Conservation (phyloP, 1,284 basidiomycete species). For the Anthracocystis panici-leucophaei region DNA sequence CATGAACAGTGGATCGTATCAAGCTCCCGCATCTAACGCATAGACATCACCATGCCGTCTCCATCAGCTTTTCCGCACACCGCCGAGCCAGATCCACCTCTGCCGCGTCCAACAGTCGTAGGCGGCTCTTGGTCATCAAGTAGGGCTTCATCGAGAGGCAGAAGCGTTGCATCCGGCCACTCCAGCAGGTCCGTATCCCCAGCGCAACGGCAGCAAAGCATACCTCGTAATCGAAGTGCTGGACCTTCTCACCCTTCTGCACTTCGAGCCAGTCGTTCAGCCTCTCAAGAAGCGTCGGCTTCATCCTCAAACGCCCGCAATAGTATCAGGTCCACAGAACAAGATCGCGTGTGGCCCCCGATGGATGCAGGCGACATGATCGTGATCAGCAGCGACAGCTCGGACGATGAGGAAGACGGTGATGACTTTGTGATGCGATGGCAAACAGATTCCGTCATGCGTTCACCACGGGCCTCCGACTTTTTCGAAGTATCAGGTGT, state of each 20-base stretch:
- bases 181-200: constrained; percentile 31
- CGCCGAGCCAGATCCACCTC: constrained; percentile 14
- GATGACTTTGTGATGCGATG: constrained; percentile 15
- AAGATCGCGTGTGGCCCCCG: background rate
- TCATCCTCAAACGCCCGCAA: constrained; percentile 7
- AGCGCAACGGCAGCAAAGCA: background rate
- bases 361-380: constrained; percentile 16
- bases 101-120: constrained; percentile 43
- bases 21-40: background rate
- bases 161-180: constrained; percentile 17
- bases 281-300: constrained; percentile 9
- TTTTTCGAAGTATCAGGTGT: constrained; percentile 32
- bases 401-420: constrained; percentile 29
- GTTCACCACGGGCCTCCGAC: constrained; percentile 11
- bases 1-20: background rate
- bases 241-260: background rate
- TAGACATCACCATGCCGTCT: constrained; percentile 5
- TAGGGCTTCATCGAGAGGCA: constrained; percentile 21
- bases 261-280: background rate
- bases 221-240: background rate
- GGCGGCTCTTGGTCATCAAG: constrained; percentile 28
- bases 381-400: constrained; percentile 50
- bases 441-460: background rate
- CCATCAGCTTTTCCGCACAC: background rate
- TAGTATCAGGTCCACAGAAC: background rate